Evolutionary conservation across 2,329 filamentous ascomycete species (phyloP).

Genomic region (Venturia effusa): DNA sequence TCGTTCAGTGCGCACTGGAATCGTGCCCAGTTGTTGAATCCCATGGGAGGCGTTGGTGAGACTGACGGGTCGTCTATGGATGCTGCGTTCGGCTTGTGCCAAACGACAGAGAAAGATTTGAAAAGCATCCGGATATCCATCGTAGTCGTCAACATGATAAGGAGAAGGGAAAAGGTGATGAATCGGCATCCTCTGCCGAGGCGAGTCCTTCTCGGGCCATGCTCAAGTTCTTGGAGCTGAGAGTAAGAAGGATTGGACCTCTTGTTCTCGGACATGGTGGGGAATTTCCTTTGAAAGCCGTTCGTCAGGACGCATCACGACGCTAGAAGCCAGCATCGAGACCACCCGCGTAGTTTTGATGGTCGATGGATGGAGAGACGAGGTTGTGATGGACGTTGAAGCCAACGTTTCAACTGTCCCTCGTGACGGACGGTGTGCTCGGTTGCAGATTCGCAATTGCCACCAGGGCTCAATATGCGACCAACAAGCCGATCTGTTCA

Average conservation of each 20-base stretch:
- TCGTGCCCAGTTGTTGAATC: constrained; percentile 42
- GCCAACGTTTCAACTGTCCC: too few relatives aligned
- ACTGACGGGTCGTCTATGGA: constrained; percentile 13
- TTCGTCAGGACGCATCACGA: too few relatives aligned
- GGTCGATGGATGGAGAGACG: too few relatives aligned
- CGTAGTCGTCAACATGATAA: background rate
- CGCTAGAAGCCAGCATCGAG: too few relatives aligned
- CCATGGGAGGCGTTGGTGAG: constrained; percentile 33
- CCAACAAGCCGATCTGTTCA: too few relatives aligned
- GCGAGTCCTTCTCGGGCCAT: background rate
- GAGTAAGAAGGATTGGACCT: background rate
- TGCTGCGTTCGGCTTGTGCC: background rate
- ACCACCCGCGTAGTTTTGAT: too few relatives aligned
- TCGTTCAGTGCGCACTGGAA: constrained; percentile 39
- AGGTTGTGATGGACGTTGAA: too few relatives aligned
- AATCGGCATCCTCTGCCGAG: background rate
- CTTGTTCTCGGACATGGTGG: background rate
- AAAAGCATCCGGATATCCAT: background rate
- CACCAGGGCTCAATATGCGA: too few relatives aligned
- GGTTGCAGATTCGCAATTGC: too few relatives aligned
- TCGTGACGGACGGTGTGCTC: too few relatives aligned
- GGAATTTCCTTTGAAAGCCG: too few relatives aligned
- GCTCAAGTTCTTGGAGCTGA: background rate
- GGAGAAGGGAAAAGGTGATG: background rate
- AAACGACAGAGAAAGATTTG: background rate